Evolutionary conservation across 225 moss, liverwort and hornwort species (phyloP), one percentile per base, ranked within the genome.

Genomic region (Marchantia paleacea): DNA sequence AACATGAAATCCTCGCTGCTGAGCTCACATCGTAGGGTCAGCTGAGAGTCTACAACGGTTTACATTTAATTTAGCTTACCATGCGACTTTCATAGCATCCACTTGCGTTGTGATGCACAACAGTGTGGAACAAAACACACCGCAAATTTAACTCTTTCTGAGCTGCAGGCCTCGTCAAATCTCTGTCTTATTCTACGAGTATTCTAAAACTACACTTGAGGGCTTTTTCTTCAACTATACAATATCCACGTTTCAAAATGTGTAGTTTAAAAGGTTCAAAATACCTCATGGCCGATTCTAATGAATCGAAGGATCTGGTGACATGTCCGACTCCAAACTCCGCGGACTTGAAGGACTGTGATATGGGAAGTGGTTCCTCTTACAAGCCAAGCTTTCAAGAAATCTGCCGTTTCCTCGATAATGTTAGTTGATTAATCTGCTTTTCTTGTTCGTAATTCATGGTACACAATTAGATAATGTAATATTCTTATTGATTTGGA

Each of bases 311-410:
- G 74, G 54, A 55, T n/a, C 15, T 52, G 24, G 54, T 51, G 15
- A 30, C 72, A 51, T 51, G 52, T 14, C 7, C 7, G 10, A 16
- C 28, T 20, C 75, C 75, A 65, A 26, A 7, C 53, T 50, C 25
- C 8, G 61, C 71, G 8, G 77, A 66, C 2, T 12, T 52, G 50
- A 60, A 49, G 72, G 78, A 78, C 39, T 49, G 73, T 31, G 80
- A 83, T 13, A 58, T 62, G 47, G 52, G 29, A 53, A 69, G 24
- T 54, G 76, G 6, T 5, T 49, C 67, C 48, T 10, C 68, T 51
- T 77, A 68, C 24, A 76, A 80, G n/a, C 31, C 19, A 74, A 60
- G 13, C 54, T 61, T 86, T n/a, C 65, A 83, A 69, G 78, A 78
- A 47, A 48, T 86, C 16, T 71, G 78, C 62, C 74, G 58, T 13